Evolutionary conservation across 2,329 filamentous ascomycete species (phyloP).

Genomic region (Cladosporium sp.): DNA sequence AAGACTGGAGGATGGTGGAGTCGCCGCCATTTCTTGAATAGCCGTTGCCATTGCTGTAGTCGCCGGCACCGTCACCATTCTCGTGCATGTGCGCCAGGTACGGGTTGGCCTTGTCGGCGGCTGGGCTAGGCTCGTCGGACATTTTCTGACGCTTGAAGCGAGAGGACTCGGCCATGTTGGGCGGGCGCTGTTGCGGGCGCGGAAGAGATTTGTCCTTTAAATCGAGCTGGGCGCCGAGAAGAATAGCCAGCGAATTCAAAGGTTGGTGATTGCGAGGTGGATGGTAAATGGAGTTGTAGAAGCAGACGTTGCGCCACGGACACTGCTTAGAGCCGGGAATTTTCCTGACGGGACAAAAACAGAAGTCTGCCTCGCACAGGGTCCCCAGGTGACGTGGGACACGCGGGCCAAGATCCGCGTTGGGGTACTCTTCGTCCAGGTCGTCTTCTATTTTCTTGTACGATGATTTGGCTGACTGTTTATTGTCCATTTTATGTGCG

Average conservation of each 20-base stretch:
- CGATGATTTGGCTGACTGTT: not conserved
- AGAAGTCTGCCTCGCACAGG: not conserved
- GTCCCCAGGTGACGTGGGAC: not conserved
- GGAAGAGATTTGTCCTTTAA: not conserved
- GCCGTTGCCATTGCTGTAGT: constrained; percentile 30
- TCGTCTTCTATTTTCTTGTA: constrained; percentile 3
- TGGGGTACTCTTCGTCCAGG: not conserved
- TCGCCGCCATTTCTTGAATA: constrained; percentile 28
- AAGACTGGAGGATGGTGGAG: constrained; percentile 48
- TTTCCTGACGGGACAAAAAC: constrained; percentile 3
- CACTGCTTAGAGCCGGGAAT: constrained; percentile 4
- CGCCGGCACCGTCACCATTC: constrained; percentile 36
- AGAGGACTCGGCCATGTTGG: constrained; percentile 12
- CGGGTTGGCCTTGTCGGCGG: constrained; percentile 63
- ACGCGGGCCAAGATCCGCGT: not conserved
- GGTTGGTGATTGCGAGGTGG: not conserved
- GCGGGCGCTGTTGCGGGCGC: constrained; percentile 4
- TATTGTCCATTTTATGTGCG: too few species aligned
- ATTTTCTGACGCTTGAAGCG: constrained; percentile 47
- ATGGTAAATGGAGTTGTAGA: constrained; percentile 1
- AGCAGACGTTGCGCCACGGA: constrained; percentile 4
- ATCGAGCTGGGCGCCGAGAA: not conserved
- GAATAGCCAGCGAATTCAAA: not conserved
- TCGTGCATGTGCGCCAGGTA: constrained; percentile 89
- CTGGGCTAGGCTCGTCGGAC: constrained; percentile 50